Percentiles rank a stretch among this genome's conserved stretches.
Evolutionary conservation across 192 early-diverging fungal genomes (phyloP).

Genomic region (Lunasporangiospora selenospora): DNA sequence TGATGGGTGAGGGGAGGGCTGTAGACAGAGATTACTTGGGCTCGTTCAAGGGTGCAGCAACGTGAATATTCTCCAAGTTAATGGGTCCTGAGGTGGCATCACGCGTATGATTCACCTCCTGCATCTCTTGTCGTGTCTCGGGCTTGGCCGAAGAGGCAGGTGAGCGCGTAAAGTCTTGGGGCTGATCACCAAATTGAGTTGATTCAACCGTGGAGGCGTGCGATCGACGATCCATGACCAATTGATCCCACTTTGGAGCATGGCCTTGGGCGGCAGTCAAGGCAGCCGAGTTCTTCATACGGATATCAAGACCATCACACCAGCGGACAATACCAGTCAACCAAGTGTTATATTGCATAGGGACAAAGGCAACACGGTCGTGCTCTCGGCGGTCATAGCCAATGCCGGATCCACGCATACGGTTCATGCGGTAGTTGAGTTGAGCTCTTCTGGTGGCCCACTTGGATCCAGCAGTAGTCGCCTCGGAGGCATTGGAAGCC

Average conservation of each 20-base stretch:
- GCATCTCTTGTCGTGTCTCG: not conserved
- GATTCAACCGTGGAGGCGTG: not conserved
- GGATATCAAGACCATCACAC: slow-evolving; percentile 52
- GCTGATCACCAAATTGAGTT: not conserved
- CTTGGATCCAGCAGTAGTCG: no score
- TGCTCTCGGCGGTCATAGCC: slow-evolving; percentile 41
- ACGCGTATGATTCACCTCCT: slow-evolving; percentile 8
- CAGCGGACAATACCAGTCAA: slow-evolving; percentile 42
- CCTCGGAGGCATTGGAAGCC: no score
- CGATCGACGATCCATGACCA: slow-evolving; percentile 1
- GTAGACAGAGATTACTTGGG: no score
- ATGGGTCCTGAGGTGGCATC: slow-evolving; percentile 6
- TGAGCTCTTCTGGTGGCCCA: slow-evolving; percentile 15
- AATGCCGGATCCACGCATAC: slow-evolving; percentile 41
- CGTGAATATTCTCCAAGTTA: slow-evolving; percentile 12
- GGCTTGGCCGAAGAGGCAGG: not conserved
- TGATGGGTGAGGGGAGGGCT: no score
- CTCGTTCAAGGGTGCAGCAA: no score
- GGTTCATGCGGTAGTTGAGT: slow-evolving; percentile 30
- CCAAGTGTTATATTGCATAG: slow-evolving; percentile 52
- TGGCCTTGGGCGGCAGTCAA: not conserved
- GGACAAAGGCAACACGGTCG: slow-evolving; percentile 44
- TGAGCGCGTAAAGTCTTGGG: not conserved
- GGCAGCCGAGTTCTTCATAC: slow-evolving; percentile 14
- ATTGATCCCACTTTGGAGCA: slow-evolving; percentile 14